Base-by-base conservation (phyloP, 495 filamentous ascomycete species). In the Cenococcum geophilum region DNA sequence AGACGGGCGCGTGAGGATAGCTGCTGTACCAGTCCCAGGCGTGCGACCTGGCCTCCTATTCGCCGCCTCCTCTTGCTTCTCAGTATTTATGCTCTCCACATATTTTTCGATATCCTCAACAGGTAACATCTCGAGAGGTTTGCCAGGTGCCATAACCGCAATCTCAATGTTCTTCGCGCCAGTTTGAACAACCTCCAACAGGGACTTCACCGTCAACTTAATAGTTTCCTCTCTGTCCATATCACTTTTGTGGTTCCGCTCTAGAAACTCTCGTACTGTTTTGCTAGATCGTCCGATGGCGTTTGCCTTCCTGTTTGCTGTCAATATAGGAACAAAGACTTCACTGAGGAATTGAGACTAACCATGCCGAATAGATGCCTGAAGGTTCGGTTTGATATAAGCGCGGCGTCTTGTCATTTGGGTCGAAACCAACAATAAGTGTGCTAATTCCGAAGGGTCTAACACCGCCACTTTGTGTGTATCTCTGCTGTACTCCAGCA, bases 161-260 rank as follows among this genome's bases (percentile, higher is more conserved):
- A 98, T 96, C 78, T 98, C 93, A 70, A 98, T 98, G 75, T 98
- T 98, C 84, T 98, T 98, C 27, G 93, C 95, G 52, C 93, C 93
- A 14, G 93, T 98, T 73, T 98, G 93, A 60, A 98, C 93, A 54
- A 98, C 93, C 78, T 98, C 93, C 65, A 98, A 78, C 64, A 98
- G 80, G 47, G 92, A 97, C 81, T 97, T 97, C 79, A 97, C 91
- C 18, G 93, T 91, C 66, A 98, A 80, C 74, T 93, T 90, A 74
- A 98, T 91, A n/a, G 93, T 97, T 63, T 89, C 86, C 76, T 96
- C 91, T 54, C 91, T 83, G 73, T 96, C 88, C 92, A 97, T 96
- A 43, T 89, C 91, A 63, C 89, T 87, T 77, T 96, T 93, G 79
- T 98, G 95, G 76, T 98, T 96, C 68, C 93, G 84, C 76, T 98